Conservation (phyloP, 2,329 filamentous ascomycete genomes). For the Didymella segeticola region DNA sequence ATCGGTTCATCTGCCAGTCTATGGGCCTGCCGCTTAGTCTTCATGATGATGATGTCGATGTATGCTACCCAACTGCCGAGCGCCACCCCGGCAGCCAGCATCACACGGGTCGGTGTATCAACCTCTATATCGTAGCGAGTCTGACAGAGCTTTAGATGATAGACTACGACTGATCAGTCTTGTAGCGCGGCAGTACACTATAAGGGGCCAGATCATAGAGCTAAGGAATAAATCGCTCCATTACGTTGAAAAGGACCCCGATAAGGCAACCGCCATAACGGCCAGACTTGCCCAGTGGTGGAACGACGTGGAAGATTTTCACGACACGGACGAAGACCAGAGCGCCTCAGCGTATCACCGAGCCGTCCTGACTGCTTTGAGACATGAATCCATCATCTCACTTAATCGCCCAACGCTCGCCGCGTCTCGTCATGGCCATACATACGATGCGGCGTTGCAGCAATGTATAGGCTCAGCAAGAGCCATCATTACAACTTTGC, state of each 20-base stretch:
- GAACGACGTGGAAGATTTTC: slow-evolving; percentile 60
- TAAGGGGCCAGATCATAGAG: slow-evolving; percentile 60
- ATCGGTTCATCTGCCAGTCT: slow-evolving; percentile 63
- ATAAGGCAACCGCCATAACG: slow-evolving; percentile 55
- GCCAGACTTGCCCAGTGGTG: slow-evolving; percentile 60
- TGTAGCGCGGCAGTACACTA: slow-evolving; percentile 57
- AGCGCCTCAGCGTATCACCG: slow-evolving; percentile 47
- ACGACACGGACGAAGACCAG: slow-evolving; percentile 46
- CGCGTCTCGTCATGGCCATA: slow-evolving; percentile 51
- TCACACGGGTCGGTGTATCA: slow-evolving; percentile 18
- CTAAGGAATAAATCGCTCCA: slow-evolving; percentile 61
- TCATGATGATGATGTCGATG: slow-evolving; percentile 64
- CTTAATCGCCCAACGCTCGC: slow-evolving; percentile 60
- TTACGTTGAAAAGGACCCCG: slow-evolving; percentile 53
- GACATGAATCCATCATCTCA: slow-evolving; percentile 60
- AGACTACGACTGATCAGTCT: slow-evolving; percentile 31
- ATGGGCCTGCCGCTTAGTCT: slow-evolving; percentile 63
- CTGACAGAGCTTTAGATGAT: slow-evolving; percentile 13
- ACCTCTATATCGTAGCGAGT: neutral
- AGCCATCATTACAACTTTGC: slow-evolving; percentile 55
- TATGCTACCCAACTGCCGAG: slow-evolving; percentile 62
- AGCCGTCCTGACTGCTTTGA: slow-evolving; percentile 53
- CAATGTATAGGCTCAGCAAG: slow-evolving; percentile 60
- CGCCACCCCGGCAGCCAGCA: slow-evolving; percentile 42
- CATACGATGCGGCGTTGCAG: slow-evolving; percentile 59